Base-by-base conservation (phyloP, 331 rosid genomes). In the Cydonia oblonga region DNA sequence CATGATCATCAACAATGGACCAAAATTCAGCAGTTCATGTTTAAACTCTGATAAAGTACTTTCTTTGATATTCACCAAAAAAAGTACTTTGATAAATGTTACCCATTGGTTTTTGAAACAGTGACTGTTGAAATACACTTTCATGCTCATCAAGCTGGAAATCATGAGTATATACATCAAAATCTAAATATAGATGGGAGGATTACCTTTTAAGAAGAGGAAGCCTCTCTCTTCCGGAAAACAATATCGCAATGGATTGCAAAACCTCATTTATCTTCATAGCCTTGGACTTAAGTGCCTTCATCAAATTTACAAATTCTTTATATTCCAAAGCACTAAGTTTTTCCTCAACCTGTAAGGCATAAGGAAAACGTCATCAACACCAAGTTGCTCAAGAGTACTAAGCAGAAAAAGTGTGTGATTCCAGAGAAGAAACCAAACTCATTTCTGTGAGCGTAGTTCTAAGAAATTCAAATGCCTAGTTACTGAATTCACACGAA, bases 221-320 rank as follows among this genome's bases (percentile, higher is more conserved):
- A 66, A 79, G 84, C 82, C 96, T 90, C 71, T 90, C 98, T 0
- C 88, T 86, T 58, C 89, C 88, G 61, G 93, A 82, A 87, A 93
- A 89, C 82, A 93, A 70, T 60, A 86, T 66, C n/a, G 75, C 85
- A 76, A 90, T 90, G 75, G 87, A 82, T 70, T 74, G 87, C 78
- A 89, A 90, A 69, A 89, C 93, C 82, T 89, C 92, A 44, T 75
- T 76, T 49, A 86, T 84, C 84, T 81, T 89, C 95, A 90, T 81
- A 20, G 90, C 86, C 87, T 90, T 90, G 70, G 90, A 86, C 81
- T 93, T 90, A 11, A 93, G 89, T 56, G 95, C 97, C 81, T 89
- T 90, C 97, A 93, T 90, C 69, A 78, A 85, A 75, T 82, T 82
- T 70, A 90, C 96, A 74, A 90, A 93, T 73, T 87, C 92, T 71